Percentiles rank a stretch among this genome's conserved stretches.
Evolutionary conservation across 208 protist species (phyloP).

Genomic region (Crithidia bombi): DNA sequence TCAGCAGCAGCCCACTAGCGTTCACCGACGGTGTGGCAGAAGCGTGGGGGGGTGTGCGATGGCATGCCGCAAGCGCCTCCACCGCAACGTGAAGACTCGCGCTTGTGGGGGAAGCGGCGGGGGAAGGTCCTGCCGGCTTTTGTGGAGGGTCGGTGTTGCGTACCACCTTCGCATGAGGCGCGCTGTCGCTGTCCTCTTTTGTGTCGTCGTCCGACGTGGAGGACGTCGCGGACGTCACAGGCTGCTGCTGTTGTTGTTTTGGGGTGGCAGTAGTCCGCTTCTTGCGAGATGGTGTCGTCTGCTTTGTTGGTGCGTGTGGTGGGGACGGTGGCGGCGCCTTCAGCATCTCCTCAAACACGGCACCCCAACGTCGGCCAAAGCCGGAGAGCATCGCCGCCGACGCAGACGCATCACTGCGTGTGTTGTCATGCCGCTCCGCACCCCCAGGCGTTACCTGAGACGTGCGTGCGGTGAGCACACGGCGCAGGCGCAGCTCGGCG

Average conservation of each 20-base stretch:
- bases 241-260: neutral
- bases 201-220: neutral
- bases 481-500: neutral
- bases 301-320: neutral
- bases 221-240: neutral
- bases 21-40: conserved; percentile 7
- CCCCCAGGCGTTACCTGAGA: neutral
- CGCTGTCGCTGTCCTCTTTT: neutral
- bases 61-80: conserved; percentile 4
- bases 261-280: too few species aligned
- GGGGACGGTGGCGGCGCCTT: neutral
- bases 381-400: conserved; percentile 36
- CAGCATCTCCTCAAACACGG: conserved; percentile 55
- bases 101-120: conserved; percentile 1
- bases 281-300: neutral
- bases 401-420: neutral
- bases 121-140: neutral
- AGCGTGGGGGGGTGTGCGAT: neutral
- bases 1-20: neutral
- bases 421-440: neutral
- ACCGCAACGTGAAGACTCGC: conserved; percentile 1
- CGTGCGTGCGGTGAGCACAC: neutral
- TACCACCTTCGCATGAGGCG: neutral
- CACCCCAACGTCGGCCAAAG: conserved; percentile 52
- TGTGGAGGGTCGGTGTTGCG: neutral